Evolutionary conservation across 495 filamentous ascomycete species (phyloP), one percentile per base, ranked within the genome.

Genomic region (Penicillium taxi): DNA sequence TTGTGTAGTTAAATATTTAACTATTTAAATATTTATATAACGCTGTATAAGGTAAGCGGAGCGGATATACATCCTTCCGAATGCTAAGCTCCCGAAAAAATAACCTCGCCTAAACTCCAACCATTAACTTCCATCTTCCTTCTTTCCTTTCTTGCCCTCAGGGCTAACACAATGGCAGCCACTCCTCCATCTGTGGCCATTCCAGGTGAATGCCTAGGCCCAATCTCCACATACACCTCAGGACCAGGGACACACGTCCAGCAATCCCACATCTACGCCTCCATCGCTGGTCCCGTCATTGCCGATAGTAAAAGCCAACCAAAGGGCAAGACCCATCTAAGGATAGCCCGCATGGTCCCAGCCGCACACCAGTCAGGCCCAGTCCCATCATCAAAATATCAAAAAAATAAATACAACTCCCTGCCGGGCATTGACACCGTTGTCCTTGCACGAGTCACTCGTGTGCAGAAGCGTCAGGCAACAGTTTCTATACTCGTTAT

Each of bases 231-330:
- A 39, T 86, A 80, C 59, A 50, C 60, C 28, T 73, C 84, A 29
- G 89, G 90, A 7, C 69, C 84, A 1, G 90, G 90, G 29, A 93
- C 84, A 2, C 85, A 95, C 59, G 69, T 90, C 48, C 70, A 86
- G 55, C 58, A 77, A 41, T 61, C 74, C 39, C 70, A 78, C 34
- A 69, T 93, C 48, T 80, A 80, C 63, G 80, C 86, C 40, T 91
- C 86, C 30, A 72, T 93, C 27, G 60, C 67, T 31, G 77, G 77
- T 22, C 62, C 69, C 27, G 67, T 73, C 16, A 65, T 83, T 28
- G 59, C 69, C 33, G 67, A 80, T 44, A 40, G 56, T 29, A n/a
- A n/a, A n/a, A 52, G 59, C 35, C 49, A 62, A 35, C 55, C 55
- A 15, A 77, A 75, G 41, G 58, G 70, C 15, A 56, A 68, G 19